Base-by-base conservation (phyloP, 2,329 filamentous ascomycete species). In the Calonectria pteridis region DNA sequence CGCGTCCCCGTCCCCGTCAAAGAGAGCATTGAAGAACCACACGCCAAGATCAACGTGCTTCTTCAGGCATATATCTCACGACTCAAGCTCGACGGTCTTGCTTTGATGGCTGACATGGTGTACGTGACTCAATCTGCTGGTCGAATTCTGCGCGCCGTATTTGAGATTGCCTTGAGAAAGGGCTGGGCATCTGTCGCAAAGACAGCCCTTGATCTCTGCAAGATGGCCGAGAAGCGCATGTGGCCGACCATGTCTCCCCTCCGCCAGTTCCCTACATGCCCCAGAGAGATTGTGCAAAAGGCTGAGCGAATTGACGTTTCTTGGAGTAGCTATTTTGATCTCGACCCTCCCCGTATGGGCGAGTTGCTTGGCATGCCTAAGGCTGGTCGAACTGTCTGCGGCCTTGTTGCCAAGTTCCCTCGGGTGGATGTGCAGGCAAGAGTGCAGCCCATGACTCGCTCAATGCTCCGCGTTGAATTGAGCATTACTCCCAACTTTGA, bases 211-310 rank as follows among this genome's bases (percentile, higher is more conserved):
- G 95, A 98, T 80, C 90, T 99, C 67, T 99, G 97, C 87, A 99
- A 99, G 87, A 98, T 98, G 95, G 97, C 96, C 0, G 97, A 99
- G 87, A 98, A 98, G 89, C 91, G 97, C 64, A 99, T 99, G 97
- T 99, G 97, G 97, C 96, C 96, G 18, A 98, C 96, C 7, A 99
- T 98, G 97, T 95, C 95, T 46, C 97, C 97, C 14, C 88, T 99
- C 37, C 92, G 97, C 68, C 97, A 99, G 81, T 99, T 99, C 82
- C 91, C 94, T 4, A 87, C 88, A 49, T 98, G 95, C 81, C 92
- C 96, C 4, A 89, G 92, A 50, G 96, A 98, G 72, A 94, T 98
- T 67, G 88, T 98, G 63, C 93, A 95, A 77, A 98, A 98, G 85
- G 94, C 96, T 4, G 97, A 99, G 86, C 91, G 96, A 78, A 98